These are phyloP conservation scores for Helminthosporium solani DNA, from an alignment of 2,329 filamentous ascomycete genomes.

Conservation along the genomic window DNA sequence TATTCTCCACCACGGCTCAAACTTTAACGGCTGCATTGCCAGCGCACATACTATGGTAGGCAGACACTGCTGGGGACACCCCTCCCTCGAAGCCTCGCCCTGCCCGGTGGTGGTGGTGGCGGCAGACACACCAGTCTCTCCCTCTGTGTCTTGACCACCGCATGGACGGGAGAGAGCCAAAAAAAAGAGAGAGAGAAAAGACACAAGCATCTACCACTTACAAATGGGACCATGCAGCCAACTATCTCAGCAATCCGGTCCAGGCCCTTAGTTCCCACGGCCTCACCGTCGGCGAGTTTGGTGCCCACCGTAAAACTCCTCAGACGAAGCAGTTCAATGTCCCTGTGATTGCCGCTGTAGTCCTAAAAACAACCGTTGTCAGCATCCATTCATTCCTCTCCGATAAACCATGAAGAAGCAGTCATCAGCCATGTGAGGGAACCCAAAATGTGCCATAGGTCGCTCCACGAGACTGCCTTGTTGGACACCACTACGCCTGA, in stretches of 20 bases:
- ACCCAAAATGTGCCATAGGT: not conserved
- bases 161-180: not conserved
- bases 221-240: slow-evolving; percentile 72
- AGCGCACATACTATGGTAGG: slow-evolving; percentile 29
- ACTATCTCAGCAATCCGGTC: slow-evolving; percentile 66
- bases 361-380: slow-evolving; percentile 55
- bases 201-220: slow-evolving; percentile 64
- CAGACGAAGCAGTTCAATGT: slow-evolving; percentile 79
- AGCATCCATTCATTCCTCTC: too few relatives aligned
- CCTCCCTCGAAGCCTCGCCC: slow-evolving; percentile 13
- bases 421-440: not conserved
- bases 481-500: not conserved
- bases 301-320: slow-evolving; percentile 74
- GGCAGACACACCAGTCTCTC: too few relatives aligned
- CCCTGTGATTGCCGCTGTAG: slow-evolving; percentile 70
- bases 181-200: slow-evolving; percentile 8
- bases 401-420: too few relatives aligned
- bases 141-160: slow-evolving; percentile 16
- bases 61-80: not conserved
- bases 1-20: slow-evolving; percentile 17
- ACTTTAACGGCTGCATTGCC: slow-evolving; percentile 35
- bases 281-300: slow-evolving; percentile 63
- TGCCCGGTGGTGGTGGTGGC: slow-evolving; percentile 8
- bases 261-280: slow-evolving; percentile 63
- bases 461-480: not conserved